These are phyloP conservation scores for Amborella trichopoda DNA, from an alignment of 164 flowering plant genomes.

Conservation along the genomic window DNA sequence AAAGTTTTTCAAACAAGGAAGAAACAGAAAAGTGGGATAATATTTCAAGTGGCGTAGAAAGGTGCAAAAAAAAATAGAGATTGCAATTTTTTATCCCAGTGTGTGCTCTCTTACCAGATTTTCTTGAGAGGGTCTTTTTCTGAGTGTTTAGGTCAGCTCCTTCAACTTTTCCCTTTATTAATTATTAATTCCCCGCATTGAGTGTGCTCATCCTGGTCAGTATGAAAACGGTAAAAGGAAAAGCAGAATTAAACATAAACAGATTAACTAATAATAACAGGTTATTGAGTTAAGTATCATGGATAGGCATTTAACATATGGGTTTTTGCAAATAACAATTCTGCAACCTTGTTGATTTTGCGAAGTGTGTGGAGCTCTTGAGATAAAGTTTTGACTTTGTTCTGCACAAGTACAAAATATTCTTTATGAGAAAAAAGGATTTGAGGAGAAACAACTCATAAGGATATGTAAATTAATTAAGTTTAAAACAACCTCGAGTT, in stretches of 20 bases:
- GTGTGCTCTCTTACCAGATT: no score
- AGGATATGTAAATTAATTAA: background rate
- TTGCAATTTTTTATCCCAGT: no score
- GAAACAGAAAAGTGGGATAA: no score
- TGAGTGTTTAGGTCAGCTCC: no score
- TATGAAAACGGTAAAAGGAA: slow-evolving; percentile 3
- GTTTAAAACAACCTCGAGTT: slow-evolving; percentile 29
- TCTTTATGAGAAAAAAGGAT: background rate
- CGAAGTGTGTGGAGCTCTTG: slow-evolving; percentile 9
- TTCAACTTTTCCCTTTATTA: no score
- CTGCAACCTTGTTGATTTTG: no score
- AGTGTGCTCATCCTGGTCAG: slow-evolving; percentile 13
- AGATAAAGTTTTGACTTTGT: slow-evolving; percentile 9
- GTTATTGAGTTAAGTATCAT: background rate
- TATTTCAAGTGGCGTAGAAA: no score
- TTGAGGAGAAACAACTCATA: background rate
- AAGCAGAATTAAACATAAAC: background rate
- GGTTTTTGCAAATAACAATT: background rate
- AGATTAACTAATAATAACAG: background rate
- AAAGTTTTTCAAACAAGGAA: no score
- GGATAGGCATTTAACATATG: background rate
- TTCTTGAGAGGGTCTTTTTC: no score
- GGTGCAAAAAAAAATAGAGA: no score
- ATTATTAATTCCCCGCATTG: slow-evolving; percentile 11
- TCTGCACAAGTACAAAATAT: slow-evolving; percentile 12